Conservation (phyloP, 75 land plant genomes). For the Adiantum capillusveneris region DNA sequence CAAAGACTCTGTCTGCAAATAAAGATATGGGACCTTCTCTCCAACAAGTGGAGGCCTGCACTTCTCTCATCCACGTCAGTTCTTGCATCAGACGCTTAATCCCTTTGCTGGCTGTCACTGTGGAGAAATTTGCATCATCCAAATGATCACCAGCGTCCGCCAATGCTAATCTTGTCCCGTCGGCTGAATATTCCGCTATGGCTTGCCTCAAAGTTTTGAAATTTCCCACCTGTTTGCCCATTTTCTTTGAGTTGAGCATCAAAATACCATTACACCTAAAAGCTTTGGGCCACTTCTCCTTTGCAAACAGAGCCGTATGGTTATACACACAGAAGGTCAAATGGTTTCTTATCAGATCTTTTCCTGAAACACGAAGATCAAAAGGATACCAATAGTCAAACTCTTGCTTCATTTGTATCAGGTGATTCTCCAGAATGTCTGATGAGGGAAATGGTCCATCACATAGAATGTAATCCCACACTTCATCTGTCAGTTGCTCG, state of each 20-base stretch:
- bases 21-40: conserved; percentile 42
- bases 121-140: conserved; percentile 89
- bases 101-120: conserved; percentile 78
- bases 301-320: conserved; percentile 68
- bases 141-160: conserved; percentile 88
- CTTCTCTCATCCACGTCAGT: conserved; percentile 79
- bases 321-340: conserved; percentile 78
- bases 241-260: conserved; percentile 81
- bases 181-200: conserved; percentile 67
- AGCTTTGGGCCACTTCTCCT: conserved; percentile 64
- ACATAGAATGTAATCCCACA: conserved; percentile 70
- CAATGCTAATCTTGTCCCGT: conserved; percentile 78
- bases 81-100: conserved; percentile 77
- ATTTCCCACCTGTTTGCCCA: conserved; percentile 90
- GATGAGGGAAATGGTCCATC: conserved; percentile 45
- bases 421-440: conserved; percentile 35
- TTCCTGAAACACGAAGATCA: conserved; percentile 80
- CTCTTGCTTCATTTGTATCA: conserved; percentile 65
- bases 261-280: conserved; percentile 83
- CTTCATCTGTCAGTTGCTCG: conserved; percentile 69
- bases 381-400: conserved; percentile 93
- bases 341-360: conserved; percentile 88
- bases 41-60: conserved; percentile 29
- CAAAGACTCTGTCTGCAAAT: conserved; percentile 76
- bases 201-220: conserved; percentile 61